Conservation (phyloP, 78 protist genomes). For the Ministeria vibrans region DNA sequence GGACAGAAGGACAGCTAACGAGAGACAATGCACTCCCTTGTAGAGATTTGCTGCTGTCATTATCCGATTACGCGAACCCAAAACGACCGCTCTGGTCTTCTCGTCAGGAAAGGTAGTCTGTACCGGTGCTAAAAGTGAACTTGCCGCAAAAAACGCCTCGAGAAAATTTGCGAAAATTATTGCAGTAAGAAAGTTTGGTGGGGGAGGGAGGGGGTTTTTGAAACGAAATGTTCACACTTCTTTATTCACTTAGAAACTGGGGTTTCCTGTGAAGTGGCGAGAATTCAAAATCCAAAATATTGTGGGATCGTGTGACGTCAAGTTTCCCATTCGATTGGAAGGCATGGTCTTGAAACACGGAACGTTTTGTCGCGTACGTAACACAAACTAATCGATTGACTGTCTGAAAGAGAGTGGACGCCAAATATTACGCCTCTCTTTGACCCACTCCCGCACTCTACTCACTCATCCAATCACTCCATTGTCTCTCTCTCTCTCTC, state of each 20-base stretch:
- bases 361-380: conserved; percentile 23
- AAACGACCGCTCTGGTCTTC: conserved; percentile 91
- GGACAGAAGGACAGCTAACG: background rate
- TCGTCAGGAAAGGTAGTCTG: conserved; percentile 89
- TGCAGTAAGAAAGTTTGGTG: no score
- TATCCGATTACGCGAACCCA: conserved; percentile 93
- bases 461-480: background rate
- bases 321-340: conserved; percentile 89
- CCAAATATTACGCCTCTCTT: background rate
- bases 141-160: conserved; percentile 72
- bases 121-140: conserved; percentile 92
- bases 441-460: background rate
- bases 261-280: conserved; percentile 1
- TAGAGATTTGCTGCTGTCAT: conserved; percentile 92
- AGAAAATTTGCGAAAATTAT: conserved; percentile 89
- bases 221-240: no score
- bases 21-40: background rate
- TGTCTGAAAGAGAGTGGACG: no score
- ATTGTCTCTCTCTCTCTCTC: background rate
- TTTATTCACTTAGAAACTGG: no score
- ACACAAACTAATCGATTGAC: no score
- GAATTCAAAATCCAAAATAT: conserved; percentile 89
- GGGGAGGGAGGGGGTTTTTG: conserved; percentile 68
- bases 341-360: conserved; percentile 55
- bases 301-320: conserved; percentile 86